Conservation (phyloP, 345 rosid genomes). For the Brassica napus region DNA sequence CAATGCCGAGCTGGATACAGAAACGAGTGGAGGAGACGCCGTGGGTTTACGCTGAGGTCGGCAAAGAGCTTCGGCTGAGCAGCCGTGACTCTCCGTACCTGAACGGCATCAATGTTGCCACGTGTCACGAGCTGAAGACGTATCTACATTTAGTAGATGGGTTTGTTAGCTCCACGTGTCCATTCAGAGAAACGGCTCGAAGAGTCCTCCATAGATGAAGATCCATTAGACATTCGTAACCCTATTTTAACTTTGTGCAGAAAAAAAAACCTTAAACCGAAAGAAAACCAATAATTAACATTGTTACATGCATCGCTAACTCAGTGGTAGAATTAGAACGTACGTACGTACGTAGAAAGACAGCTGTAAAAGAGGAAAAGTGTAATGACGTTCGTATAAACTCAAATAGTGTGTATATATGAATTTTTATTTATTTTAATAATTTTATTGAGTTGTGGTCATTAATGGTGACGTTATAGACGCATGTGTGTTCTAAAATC, state of each 20-base stretch:
- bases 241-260: slow-evolving; percentile 1
- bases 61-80: slow-evolving; percentile 68
- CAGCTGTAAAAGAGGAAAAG: slow-evolving; percentile 12
- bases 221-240: not conserved
- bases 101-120: slow-evolving; percentile 53
- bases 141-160: slow-evolving; percentile 68
- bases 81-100: slow-evolving; percentile 69
- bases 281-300: not conserved
- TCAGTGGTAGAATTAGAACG: not conserved
- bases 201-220: slow-evolving; percentile 33
- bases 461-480: not conserved
- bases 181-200: slow-evolving; percentile 58
- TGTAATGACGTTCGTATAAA: not conserved
- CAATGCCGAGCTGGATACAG: slow-evolving; percentile 60
- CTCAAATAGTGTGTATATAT: not conserved
- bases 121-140: slow-evolving; percentile 86
- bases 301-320: not conserved
- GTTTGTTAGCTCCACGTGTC: slow-evolving; percentile 74
- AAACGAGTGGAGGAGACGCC: slow-evolving; percentile 59
- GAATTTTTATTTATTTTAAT: not conserved
- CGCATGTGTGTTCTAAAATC: slow-evolving; percentile 3
- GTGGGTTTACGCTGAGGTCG: slow-evolving; percentile 83
- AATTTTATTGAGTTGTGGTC: not conserved
- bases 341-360: not conserved
- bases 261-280: not conserved